These are phyloP conservation scores for Ochromonadaceae sp. DNA, from an alignment of 352 stramenopile genomes.

Conservation along the genomic window DNA sequence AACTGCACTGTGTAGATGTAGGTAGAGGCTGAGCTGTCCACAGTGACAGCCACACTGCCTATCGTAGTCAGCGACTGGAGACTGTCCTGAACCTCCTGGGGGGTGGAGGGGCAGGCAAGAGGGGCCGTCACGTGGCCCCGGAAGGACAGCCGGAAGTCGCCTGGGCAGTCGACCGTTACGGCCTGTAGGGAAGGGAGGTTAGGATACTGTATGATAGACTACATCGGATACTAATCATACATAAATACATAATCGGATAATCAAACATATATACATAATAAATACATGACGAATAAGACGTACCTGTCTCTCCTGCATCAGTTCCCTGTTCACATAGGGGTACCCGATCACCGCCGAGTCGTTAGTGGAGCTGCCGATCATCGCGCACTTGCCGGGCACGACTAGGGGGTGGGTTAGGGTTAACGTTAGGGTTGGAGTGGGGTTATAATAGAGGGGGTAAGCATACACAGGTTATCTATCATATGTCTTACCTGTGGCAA, in stretches of 20 bases:
- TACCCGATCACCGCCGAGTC: neutral
- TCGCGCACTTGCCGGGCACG: slow-evolving; percentile 32
- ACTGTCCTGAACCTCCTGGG: slow-evolving; percentile 33
- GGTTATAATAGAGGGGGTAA: too few relatives aligned
- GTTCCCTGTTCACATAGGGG: slow-evolving; percentile 13
- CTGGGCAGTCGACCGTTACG: slow-evolving; percentile 37
- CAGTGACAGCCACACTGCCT: slow-evolving; percentile 36
- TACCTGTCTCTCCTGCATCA: slow-evolving; percentile 5
- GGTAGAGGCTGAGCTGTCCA: neutral
- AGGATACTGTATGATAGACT: too few relatives aligned
- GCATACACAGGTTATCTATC: too few relatives aligned
- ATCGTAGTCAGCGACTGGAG: slow-evolving; percentile 53
- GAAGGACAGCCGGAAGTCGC: slow-evolving; percentile 51
- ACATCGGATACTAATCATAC: too few relatives aligned
- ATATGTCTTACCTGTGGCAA: slow-evolving; percentile 27
- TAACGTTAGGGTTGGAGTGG: too few relatives aligned
- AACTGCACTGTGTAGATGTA: slow-evolving; percentile 35
- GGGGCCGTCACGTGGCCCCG: slow-evolving; percentile 42
- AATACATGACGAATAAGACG: too few relatives aligned
- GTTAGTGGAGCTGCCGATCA: neutral
- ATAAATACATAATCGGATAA: too few relatives aligned
- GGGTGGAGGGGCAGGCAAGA: slow-evolving; percentile 41
- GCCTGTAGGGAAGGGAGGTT: slow-evolving; percentile 13
- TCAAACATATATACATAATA: too few relatives aligned
- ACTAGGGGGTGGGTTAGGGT: too few relatives aligned